phyloP scores from a whole-genome alignment of 306 rosid genomes.

The Cucumis sativus region DNA sequence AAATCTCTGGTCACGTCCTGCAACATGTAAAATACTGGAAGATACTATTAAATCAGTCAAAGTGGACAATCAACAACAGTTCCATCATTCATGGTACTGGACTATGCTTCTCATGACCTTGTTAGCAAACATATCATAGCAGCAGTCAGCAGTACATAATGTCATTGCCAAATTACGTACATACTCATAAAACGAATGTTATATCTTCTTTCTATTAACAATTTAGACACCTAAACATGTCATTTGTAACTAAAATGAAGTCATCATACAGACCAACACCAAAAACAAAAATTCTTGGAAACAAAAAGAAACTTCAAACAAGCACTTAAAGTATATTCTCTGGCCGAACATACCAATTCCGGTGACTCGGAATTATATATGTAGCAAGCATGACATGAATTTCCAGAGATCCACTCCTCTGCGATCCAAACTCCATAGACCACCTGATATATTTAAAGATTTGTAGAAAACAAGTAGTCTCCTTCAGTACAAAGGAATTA shows the following conservation, averaged over 20 bases:
- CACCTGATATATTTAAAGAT: constrained; percentile 37
- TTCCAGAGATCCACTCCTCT: constrained; percentile 60
- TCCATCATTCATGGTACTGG: background rate
- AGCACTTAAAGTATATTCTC: background rate
- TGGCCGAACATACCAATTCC: constrained; percentile 57
- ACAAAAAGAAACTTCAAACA: background rate
- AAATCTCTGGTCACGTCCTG: constrained; percentile 93
- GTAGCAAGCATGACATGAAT: constrained; percentile 80
- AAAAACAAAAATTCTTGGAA: background rate
- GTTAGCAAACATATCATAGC: background rate
- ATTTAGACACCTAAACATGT: background rate
- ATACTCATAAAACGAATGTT: background rate
- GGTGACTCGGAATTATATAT: constrained; percentile 79
- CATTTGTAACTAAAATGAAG: background rate
- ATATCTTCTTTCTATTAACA: background rate
- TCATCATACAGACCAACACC: background rate
- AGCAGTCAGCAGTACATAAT: background rate
- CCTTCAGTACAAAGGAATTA: background rate
- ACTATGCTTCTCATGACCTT: background rate
- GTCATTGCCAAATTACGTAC: background rate
- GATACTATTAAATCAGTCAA: background rate
- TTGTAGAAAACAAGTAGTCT: background rate
- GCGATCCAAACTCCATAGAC: constrained; percentile 78
- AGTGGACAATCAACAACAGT: background rate
- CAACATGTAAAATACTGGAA: constrained; percentile 18